A percentile compares a stretch with the other conserved stretches of the same genome.
phyloP scores from a whole-genome alignment of 371 early-diverging fungal species.

The Mucor saturninus region DNA sequence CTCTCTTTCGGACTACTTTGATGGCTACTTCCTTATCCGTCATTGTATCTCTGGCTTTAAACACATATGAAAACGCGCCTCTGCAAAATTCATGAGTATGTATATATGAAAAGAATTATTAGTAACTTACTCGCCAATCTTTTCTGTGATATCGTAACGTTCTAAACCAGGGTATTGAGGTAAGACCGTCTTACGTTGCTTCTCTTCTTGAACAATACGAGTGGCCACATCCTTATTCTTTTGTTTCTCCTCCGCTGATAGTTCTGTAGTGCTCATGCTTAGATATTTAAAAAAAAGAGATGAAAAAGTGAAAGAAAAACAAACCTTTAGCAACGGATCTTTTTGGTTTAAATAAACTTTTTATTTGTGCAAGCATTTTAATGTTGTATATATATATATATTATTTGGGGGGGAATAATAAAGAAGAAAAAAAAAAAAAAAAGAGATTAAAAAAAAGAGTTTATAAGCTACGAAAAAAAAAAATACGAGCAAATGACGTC shows the following conservation, averaged over 20 bases:
- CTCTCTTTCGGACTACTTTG: constrained; percentile 76
- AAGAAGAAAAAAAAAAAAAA: constrained; percentile 6
- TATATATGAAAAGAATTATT: no score
- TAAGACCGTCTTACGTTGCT: constrained; percentile 21
- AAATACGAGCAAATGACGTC: constrained; percentile 22
- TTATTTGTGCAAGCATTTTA: constrained; percentile 29
- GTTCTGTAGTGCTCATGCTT: background rate
- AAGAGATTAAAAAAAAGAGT: background rate
- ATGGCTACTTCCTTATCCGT: constrained; percentile 76
- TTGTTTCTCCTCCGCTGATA: constrained; percentile 22
- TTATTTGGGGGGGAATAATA: background rate
- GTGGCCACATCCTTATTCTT: constrained; percentile 31
- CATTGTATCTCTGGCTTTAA: constrained; percentile 63
- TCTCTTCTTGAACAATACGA: constrained; percentile 30
- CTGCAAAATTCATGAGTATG: constrained; percentile 27
- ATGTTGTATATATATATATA: background rate
- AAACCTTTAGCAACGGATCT: constrained; percentile 24
- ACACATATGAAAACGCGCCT: constrained; percentile 84
- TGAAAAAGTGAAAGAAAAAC: background rate
- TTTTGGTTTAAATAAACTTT: constrained; percentile 32
- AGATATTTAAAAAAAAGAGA: background rate
- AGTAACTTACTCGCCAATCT: constrained; percentile 72
- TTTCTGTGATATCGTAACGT: constrained; percentile 61
- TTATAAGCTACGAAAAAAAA: constrained; percentile 4
- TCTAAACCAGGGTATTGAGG: constrained; percentile 61